phyloP scores from a whole-genome alignment of 1,139 yeast species.

The Pichia sorboxylosa region DNA sequence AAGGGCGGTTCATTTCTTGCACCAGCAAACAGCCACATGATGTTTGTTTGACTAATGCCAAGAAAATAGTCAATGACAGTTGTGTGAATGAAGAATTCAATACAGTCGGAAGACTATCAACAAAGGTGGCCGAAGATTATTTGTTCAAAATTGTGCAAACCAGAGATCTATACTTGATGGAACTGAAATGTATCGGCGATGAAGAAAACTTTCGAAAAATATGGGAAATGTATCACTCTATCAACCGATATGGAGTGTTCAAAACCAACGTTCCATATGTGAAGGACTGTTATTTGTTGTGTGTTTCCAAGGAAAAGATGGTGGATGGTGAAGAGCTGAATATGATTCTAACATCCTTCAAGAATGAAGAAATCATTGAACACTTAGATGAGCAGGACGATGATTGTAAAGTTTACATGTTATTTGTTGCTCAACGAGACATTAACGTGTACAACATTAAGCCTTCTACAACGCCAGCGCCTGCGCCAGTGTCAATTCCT shows the following conservation, averaged over 20 bases:
- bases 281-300: slow-evolving; percentile 55
- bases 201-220: slow-evolving; percentile 33
- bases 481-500: not conserved
- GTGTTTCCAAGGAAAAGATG: slow-evolving; percentile 25
- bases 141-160: slow-evolving; percentile 36
- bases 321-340: slow-evolving; percentile 9
- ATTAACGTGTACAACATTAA: too few relatives aligned
- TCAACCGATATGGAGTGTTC: slow-evolving; percentile 39
- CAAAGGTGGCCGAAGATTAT: slow-evolving; percentile 44
- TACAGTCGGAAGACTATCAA: slow-evolving; percentile 55
- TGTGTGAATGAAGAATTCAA: slow-evolving; percentile 23
- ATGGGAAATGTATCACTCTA: slow-evolving; percentile 30
- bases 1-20: slow-evolving; percentile 32
- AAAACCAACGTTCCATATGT: slow-evolving; percentile 37
- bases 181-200: slow-evolving; percentile 24
- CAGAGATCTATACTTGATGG: slow-evolving; percentile 41
- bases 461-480: too few relatives aligned
- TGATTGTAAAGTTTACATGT: slow-evolving; percentile 9
- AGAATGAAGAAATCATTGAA: slow-evolving; percentile 5
- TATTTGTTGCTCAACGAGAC: slow-evolving; percentile 13
- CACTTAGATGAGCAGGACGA: slow-evolving; percentile 3
- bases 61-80: slow-evolving; percentile 23
- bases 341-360: slow-evolving; percentile 8
- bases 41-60: slow-evolving; percentile 18
- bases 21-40: slow-evolving; percentile 18